These are phyloP conservation scores for Leccinum griseonigrum DNA, from an alignment of 1,284 basidiomycete genomes.

Conservation along the genomic window DNA sequence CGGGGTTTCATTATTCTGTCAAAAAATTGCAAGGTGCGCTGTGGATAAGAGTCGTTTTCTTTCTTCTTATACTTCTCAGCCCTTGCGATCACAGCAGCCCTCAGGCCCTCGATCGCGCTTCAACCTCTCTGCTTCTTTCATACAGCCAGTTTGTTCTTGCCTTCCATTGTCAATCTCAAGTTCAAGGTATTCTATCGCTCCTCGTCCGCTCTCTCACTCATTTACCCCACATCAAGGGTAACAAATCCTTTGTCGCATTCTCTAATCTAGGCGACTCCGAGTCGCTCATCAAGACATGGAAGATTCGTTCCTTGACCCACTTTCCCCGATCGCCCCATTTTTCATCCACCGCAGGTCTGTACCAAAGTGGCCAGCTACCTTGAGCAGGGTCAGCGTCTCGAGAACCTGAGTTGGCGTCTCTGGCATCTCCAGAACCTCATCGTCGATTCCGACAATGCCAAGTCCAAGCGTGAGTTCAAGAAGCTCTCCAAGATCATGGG, in stretches of 20 bases:
- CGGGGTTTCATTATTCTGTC: too few species aligned
- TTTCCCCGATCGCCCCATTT: conserved; percentile 5
- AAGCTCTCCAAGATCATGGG: conserved; percentile 81
- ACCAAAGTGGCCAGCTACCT: conserved; percentile 83
- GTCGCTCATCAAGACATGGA: conserved; percentile 83
- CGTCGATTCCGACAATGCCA: conserved; percentile 83
- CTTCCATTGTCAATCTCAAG: conserved; percentile 83
- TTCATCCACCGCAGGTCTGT: conserved; percentile 54
- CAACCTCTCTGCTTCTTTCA: background rate
- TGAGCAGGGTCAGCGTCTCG: conserved; percentile 70
- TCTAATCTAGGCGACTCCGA: conserved; percentile 80
- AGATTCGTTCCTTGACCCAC: conserved; percentile 43
- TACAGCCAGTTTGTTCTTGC: conserved; percentile 44
- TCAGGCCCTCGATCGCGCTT: too few species aligned
- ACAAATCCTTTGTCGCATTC: conserved; percentile 88
- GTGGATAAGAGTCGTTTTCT: too few species aligned
- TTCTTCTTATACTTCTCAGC: too few species aligned
- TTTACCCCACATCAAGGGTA: conserved; percentile 51
- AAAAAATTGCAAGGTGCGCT: too few species aligned
- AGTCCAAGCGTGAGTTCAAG: conserved; percentile 82
- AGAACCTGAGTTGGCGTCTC: conserved; percentile 50
- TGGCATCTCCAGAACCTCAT: conserved; percentile 87
- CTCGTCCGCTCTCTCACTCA: conserved; percentile 22
- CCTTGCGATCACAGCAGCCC: too few species aligned
- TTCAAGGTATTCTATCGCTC: conserved; percentile 56